Evolutionary conservation across 139 green algal genomes (phyloP).

Genomic region (Chara braunii): DNA sequence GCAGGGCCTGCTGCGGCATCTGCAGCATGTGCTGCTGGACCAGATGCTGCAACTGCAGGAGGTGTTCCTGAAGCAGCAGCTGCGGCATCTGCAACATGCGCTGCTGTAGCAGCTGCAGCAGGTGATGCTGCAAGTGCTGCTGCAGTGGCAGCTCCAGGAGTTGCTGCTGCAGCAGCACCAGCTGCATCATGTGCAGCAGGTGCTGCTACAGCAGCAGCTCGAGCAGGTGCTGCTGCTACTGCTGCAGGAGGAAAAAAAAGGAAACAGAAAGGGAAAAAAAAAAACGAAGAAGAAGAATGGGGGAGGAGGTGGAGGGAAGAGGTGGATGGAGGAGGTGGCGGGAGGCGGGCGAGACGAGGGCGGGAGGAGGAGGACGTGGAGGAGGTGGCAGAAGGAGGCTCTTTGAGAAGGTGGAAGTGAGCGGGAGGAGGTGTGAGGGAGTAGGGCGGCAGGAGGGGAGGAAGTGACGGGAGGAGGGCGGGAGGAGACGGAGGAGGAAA

Average conservation of each 20-base stretch:
- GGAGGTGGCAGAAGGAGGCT: neutral
- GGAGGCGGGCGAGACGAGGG: neutral
- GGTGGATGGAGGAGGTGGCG: neutral
- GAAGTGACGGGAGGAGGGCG: neutral
- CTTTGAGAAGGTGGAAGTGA: neutral
- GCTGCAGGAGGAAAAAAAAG: neutral
- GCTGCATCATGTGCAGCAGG: too few relatives aligned
- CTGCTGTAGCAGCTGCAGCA: too few relatives aligned
- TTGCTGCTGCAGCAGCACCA: too few relatives aligned
- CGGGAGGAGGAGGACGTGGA: constrained; percentile 3
- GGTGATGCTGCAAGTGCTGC: too few relatives aligned
- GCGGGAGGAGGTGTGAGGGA: neutral
- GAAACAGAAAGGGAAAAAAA: neutral
- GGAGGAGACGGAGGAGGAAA: neutral
- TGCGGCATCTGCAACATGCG: too few relatives aligned
- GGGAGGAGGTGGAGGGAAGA: neutral
- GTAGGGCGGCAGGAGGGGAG: neutral
- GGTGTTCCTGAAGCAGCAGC: too few relatives aligned
- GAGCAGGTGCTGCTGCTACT: too few relatives aligned
- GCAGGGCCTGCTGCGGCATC: too few relatives aligned
- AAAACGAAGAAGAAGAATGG: neutral
- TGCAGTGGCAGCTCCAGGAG: too few relatives aligned
- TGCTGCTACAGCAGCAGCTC: too few relatives aligned
- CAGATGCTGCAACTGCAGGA: too few relatives aligned
- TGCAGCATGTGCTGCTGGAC: too few relatives aligned